phyloP scores from a whole-genome alignment of 2,329 filamentous ascomycete genomes.

The Claviceps sp. region DNA sequence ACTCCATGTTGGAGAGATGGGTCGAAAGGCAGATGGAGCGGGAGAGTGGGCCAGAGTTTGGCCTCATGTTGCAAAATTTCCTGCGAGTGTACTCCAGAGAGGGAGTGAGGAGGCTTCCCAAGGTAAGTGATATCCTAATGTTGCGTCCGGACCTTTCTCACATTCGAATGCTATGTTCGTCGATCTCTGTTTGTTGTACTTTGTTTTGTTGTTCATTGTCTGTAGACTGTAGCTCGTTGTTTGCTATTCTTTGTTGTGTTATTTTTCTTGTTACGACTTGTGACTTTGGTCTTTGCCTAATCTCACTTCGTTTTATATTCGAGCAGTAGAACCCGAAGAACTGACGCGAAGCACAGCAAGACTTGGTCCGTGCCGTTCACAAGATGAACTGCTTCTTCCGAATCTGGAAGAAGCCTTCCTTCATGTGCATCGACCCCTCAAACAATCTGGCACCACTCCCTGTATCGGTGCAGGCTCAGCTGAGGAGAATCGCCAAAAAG shows the following conservation, averaged over 20 bases:
- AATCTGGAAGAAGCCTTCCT: slow-evolving; percentile 31
- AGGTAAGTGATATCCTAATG: slow-evolving; percentile 16
- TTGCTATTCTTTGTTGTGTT: not conserved
- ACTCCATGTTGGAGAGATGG: slow-evolving; percentile 23
- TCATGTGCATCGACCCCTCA: slow-evolving; percentile 26
- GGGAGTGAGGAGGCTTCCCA: slow-evolving; percentile 22
- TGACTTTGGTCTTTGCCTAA: not conserved
- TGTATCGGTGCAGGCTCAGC: slow-evolving; percentile 26
- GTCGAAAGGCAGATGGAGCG: slow-evolving; percentile 23
- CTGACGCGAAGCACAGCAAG: slow-evolving; percentile 21
- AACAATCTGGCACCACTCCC: slow-evolving; percentile 24
- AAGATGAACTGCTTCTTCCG: slow-evolving; percentile 36
- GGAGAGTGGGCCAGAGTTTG: slow-evolving; percentile 20
- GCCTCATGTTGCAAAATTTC: slow-evolving; percentile 22
- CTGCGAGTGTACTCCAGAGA: slow-evolving; percentile 23
- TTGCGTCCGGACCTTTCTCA: too few species aligned
- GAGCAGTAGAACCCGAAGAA: not conserved
- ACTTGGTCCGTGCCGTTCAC: slow-evolving; percentile 29
- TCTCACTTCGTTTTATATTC: not conserved
- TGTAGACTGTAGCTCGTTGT: not conserved
- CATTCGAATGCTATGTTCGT: too few species aligned
- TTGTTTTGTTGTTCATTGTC: not conserved
- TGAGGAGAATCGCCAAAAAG: slow-evolving; percentile 25
- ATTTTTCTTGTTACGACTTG: too few species aligned
- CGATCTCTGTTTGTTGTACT: not conserved